Evolutionary conservation across 768 basidiomycete genomes (phyloP), one percentile per base, ranked within the genome.

Genomic region (Suillus subaureus): DNA sequence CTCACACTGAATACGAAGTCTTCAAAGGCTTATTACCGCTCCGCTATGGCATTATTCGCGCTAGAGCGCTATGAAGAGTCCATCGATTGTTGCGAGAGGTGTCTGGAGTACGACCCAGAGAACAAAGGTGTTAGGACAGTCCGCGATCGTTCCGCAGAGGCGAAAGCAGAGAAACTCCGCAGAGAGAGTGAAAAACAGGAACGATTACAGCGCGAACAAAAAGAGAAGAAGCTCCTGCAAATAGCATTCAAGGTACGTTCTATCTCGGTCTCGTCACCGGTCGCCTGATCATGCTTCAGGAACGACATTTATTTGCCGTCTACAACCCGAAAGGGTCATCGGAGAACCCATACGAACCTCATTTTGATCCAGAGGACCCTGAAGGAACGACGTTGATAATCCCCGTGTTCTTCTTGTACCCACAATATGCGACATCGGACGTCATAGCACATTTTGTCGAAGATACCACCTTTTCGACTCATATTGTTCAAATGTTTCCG

Each of bases 371-470:
- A 3, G 87, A 90, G 67, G 91, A 89, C 77, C 73, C 86, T 64
- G 79, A 87, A 64, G 69, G 83, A 69, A 74, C 76, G 67, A 88
- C 87, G 0, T 83, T 97, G 15, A 77, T 97, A 67, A 75, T 97
- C 73, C 97, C 97, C 2, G 89, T 91, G 49, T 93, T 97, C 81
- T 91, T 99, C 78, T 83, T 98, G 66, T 97, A 98, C 77, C 97
- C 97, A 7, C 90, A 94, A 74, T 83, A 95, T 68, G 87, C 89
- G 13, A 94, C 88, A 6, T 94, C 96, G 35, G 97, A 99, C 77
- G 84, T 96, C 65, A 91, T 98, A 68, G 83, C 91, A 16, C 84
- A 89, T 60, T 98, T 97, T 77, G 83, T 88, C 68, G 96, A 98
- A 76, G 86, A 90, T 68, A 90, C 93, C 2, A 85, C 93, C 3